phyloP scores from a whole-genome alignment of 176 grass and related monocot species.

The Pharus latifolius region DNA sequence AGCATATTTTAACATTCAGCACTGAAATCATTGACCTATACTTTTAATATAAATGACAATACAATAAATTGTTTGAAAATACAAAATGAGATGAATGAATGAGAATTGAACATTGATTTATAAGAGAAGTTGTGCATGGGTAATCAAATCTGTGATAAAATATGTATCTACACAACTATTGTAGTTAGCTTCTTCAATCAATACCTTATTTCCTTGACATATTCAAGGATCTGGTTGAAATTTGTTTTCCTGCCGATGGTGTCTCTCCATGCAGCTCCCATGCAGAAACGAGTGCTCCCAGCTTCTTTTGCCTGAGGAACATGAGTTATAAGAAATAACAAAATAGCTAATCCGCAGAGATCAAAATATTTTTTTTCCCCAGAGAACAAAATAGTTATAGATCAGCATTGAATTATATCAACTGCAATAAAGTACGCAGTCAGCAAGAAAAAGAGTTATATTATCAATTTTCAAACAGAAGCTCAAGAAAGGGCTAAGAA shows the following conservation, averaged over 20 bases:
- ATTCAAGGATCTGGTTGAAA: constrained; percentile 96
- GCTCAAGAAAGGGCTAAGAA: too few relatives aligned
- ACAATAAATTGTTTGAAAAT: background rate
- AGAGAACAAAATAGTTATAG: background rate
- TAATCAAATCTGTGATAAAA: background rate
- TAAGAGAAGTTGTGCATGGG: background rate
- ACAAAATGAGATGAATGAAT: background rate
- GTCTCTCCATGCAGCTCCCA: constrained; percentile 97
- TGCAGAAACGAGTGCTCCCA: constrained; percentile 96
- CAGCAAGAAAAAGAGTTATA: background rate
- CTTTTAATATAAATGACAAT: background rate
- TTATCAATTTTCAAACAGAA: background rate
- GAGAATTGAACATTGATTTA: background rate
- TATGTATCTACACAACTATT: background rate
- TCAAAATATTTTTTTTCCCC: too few relatives aligned
- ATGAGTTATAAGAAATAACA: constrained; percentile 6
- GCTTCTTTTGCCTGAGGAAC: constrained; percentile 77
- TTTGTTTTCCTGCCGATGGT: constrained; percentile 94
- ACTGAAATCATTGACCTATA: background rate
- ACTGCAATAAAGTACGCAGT: background rate
- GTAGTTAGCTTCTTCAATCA: background rate
- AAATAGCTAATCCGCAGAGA: background rate
- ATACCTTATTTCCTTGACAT: constrained; percentile 98
- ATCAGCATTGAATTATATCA: background rate
- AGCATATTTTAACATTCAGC: background rate